phyloP scores from a whole-genome alignment of 257 asterid species.

The Nicotiana knightiana region DNA sequence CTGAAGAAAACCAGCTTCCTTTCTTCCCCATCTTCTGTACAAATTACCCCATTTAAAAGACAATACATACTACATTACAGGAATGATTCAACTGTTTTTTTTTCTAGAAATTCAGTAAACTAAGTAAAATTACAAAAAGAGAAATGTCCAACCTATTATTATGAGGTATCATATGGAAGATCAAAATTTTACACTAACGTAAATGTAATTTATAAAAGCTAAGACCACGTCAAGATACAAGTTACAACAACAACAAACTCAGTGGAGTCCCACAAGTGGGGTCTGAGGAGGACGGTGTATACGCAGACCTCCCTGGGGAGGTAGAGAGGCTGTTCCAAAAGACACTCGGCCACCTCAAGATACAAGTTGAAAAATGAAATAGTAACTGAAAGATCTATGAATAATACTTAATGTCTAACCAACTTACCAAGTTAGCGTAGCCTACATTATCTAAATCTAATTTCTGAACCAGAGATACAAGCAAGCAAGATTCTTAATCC shows the following conservation, averaged over 20 bases:
- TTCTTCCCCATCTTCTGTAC: constrained; percentile 72
- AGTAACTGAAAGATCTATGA: neutral
- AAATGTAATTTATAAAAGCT: neutral
- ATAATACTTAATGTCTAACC: neutral
- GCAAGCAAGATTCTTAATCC: neutral
- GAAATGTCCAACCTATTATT: neutral
- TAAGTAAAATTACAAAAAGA: neutral
- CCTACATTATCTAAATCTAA: neutral
- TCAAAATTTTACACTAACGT: neutral
- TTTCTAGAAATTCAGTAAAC: neutral
- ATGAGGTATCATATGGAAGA: neutral
- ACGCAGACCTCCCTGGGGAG: too few relatives aligned
- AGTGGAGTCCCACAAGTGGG: too few relatives aligned
- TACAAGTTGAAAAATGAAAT: neutral
- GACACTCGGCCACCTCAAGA: too few relatives aligned
- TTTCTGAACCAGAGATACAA: neutral
- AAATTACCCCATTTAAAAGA: constrained; percentile 16
- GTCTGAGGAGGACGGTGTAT: too few relatives aligned
- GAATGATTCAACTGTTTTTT: neutral
- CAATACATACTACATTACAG: neutral
- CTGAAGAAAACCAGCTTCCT: constrained; percentile 85
- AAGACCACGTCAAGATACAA: neutral
- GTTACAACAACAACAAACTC: too few relatives aligned
- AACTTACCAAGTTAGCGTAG: neutral
- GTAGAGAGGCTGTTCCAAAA: too few relatives aligned